These are phyloP conservation scores for Incumbomyces lentus DNA, from an alignment of 2,329 filamentous ascomycete genomes.

Conservation along the genomic window DNA sequence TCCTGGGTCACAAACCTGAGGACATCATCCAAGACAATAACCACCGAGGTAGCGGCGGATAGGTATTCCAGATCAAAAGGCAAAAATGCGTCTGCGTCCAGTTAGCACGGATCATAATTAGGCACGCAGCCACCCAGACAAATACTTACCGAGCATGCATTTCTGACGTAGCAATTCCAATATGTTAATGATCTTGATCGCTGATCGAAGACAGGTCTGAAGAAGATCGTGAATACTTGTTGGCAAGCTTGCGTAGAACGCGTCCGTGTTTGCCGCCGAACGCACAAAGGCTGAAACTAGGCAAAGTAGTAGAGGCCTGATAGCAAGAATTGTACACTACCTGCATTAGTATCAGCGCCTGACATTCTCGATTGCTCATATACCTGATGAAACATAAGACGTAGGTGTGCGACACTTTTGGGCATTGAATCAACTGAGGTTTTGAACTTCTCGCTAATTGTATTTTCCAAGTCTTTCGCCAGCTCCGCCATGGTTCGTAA, in stretches of 20 bases:
- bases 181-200: constrained; percentile 34
- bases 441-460: constrained; percentile 29
- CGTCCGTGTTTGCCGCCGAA: constrained; percentile 23
- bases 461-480: constrained; percentile 30
- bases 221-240: constrained; percentile 29
- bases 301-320: constrained; percentile 34
- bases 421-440: constrained; percentile 31
- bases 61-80: constrained; percentile 39
- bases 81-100: constrained; percentile 35
- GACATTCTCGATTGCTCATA: constrained; percentile 20
- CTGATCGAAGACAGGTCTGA: constrained; percentile 34
- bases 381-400: constrained; percentile 33
- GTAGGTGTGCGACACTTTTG: constrained; percentile 31
- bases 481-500: constrained; percentile 30
- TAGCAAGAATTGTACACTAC: constrained; percentile 32
- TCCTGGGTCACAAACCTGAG: constrained; percentile 27
- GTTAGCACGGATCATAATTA: not conserved
- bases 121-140: constrained; percentile 12
- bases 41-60: constrained; percentile 34
- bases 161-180: constrained; percentile 36
- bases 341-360: not conserved
- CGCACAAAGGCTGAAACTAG: constrained; percentile 30
- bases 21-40: constrained; percentile 31
- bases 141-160: constrained; percentile 35
- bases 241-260: constrained; percentile 26